Evolutionary conservation across 2,329 filamentous ascomycete genomes (phyloP), one percentile per base, ranked within the genome.

Genomic region (Calcarisporium arbuscula): DNA sequence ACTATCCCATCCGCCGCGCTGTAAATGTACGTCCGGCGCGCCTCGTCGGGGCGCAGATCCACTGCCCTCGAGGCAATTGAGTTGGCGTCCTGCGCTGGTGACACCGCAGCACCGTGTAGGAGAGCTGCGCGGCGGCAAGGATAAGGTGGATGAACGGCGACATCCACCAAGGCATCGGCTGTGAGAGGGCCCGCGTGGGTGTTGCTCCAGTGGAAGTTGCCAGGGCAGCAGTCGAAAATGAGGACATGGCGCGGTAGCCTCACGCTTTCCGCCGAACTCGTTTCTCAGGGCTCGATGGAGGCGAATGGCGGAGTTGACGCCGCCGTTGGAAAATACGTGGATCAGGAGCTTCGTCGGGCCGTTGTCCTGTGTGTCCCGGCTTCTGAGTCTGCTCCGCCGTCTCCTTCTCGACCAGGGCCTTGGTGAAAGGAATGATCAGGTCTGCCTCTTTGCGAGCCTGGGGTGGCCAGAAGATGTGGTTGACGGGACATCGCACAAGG

Each of bases 271-370:
- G 25, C 31, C 12, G 29, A 38, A 30, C 4, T 32, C 33, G 7
- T 33, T 41, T 2, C 31, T 42, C 2, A 54, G 44, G 19, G 49
- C 40, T 15, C 47, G 39, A 22, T 43, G 48, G 35, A 61, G 65
- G 10, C 54, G 45, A 19, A 51, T 51, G 14, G 67, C 60, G 20
- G 62, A 61, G 34, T 59, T 58, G 17, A 62, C 56, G 30, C 71
- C 72, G 34, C 70, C 70, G 42, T 75, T 74, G 25, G 70, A 74
- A 46, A 74, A 73, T 21, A 63, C 39, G 43, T 74, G 71, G 10
- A 69, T 47, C 4, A 74, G 56, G 12, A 73, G 52, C 20, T 54
- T 52, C 9, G 51, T n/a, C n/a, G n/a, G n/a, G n/a, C n/a, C n/a
- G n/a, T n/a, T n/a, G n/a, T n/a, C n/a, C n/a, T n/a, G n/a, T n/a